Evolutionary conservation across 2,329 filamentous ascomycete species (phyloP).

Genomic region (Pseudogymnoascus sp.): DNA sequence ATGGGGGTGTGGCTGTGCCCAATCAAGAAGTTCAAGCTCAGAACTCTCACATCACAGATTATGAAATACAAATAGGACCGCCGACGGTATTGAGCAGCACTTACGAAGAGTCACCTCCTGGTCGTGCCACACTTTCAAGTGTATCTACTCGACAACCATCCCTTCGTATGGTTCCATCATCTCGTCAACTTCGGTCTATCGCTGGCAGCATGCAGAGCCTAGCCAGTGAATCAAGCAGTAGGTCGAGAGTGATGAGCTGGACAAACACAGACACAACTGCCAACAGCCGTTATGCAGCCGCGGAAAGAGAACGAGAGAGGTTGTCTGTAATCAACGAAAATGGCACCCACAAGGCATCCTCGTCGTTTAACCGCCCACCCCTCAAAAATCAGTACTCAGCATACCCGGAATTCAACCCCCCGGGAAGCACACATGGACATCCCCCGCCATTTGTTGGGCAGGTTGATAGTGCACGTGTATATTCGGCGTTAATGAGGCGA

Average conservation of each 20-base stretch:
- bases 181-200: slow-evolving; percentile 42
- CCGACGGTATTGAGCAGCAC: slow-evolving; percentile 26
- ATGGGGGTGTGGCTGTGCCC: slow-evolving; percentile 34
- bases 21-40: slow-evolving; percentile 46
- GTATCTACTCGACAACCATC: slow-evolving; percentile 44
- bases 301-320: slow-evolving; percentile 45
- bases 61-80: slow-evolving; percentile 17
- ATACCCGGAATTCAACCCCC: slow-evolving; percentile 20
- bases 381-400: slow-evolving; percentile 24
- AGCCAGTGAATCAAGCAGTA: slow-evolving; percentile 40
- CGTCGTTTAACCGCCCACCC: slow-evolving; percentile 28
- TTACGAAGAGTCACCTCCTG: slow-evolving; percentile 38
- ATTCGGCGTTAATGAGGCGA: slow-evolving; percentile 55
- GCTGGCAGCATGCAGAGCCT: slow-evolving; percentile 49
- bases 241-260: slow-evolving; percentile 67
- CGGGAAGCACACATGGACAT: slow-evolving; percentile 5
- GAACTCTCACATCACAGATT: slow-evolving; percentile 24
- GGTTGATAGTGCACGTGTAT: slow-evolving; percentile 52
- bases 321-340: slow-evolving; percentile 59
- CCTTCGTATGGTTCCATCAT: slow-evolving; percentile 40
- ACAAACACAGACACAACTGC: slow-evolving; percentile 46
- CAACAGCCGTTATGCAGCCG: slow-evolving; percentile 30
- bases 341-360: slow-evolving; percentile 37
- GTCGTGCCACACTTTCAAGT: slow-evolving; percentile 18
- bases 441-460: slow-evolving; percentile 21